phyloP scores from a whole-genome alignment of 2,329 filamentous ascomycete species.

The Elsinoe fawcettii region DNA sequence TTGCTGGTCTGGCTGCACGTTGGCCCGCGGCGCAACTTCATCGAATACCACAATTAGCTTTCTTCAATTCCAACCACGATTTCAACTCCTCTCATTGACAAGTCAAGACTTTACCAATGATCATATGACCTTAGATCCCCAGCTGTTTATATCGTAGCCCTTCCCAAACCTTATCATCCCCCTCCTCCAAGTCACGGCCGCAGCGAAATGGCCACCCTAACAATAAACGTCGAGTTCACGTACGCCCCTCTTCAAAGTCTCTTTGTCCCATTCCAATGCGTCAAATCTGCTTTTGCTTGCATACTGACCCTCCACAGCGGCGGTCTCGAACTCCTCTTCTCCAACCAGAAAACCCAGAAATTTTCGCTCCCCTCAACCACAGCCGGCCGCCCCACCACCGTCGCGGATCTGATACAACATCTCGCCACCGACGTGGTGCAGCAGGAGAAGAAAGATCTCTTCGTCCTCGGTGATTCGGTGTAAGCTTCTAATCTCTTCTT shows the following conservation, averaged over 20 bases:
- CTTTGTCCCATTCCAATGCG: too few species aligned
- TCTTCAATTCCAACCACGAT: not conserved
- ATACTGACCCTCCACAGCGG: constrained; percentile 48
- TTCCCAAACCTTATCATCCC: too few species aligned
- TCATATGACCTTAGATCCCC: too few species aligned
- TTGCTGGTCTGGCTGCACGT: too few species aligned
- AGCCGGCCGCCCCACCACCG: constrained; percentile 55
- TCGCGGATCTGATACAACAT: constrained; percentile 69
- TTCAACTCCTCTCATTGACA: too few species aligned
- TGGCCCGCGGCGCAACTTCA: too few species aligned
- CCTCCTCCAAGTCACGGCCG: too few species aligned
- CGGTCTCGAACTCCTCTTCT: constrained; percentile 90
- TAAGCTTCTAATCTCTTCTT: constrained; percentile 41
- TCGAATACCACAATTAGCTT: too few species aligned
- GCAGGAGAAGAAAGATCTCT: constrained; percentile 77
- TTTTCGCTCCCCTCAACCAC: constrained; percentile 60
- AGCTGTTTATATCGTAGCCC: too few species aligned
- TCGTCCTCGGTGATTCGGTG: constrained; percentile 81
- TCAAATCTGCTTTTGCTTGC: too few species aligned
- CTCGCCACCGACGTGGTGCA: constrained; percentile 78
- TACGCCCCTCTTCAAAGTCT: constrained; percentile 38
- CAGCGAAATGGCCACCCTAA: constrained; percentile 1
- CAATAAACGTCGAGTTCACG: constrained; percentile 60
- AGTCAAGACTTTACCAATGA: too few species aligned
- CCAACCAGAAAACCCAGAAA: constrained; percentile 65